These are phyloP conservation scores for Mycosphaerella arachidis DNA, from an alignment of 2,329 filamentous ascomycete species.

Conservation along the genomic window DNA sequence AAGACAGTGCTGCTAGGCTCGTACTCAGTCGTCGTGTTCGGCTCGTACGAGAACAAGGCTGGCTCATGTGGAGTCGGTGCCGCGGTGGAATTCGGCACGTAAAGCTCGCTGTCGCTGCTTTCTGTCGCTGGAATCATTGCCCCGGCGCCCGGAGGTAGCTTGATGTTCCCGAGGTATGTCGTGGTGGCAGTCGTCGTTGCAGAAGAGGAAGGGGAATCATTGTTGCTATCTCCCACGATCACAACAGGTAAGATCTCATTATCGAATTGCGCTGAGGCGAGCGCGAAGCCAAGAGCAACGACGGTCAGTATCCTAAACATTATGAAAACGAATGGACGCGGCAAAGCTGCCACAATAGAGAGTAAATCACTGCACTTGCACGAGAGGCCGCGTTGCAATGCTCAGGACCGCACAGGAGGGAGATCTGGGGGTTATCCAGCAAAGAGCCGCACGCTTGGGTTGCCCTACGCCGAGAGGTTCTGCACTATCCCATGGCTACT, in stretches of 20 bases:
- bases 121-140: constrained; percentile 3
- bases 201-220: background rate
- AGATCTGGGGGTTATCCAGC: background rate
- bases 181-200: background rate
- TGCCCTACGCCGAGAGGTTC: background rate
- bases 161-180: background rate
- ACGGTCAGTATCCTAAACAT: constrained; percentile 9
- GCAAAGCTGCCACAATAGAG: constrained; percentile 9
- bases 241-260: background rate
- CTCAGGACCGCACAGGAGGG: background rate
- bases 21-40: background rate
- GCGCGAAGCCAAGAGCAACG: constrained; percentile 9
- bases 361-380: background rate
- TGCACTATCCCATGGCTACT: background rate
- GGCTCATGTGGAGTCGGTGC: background rate
- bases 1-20: background rate
- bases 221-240: background rate
- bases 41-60: background rate
- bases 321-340: constrained; percentile 20
- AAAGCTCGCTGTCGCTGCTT: constrained; percentile 2
- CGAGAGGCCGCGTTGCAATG: background rate
- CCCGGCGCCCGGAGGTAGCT: background rate
- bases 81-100: background rate
- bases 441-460: background rate
- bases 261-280: constrained; percentile 8